A percentile compares a stretch with the other conserved stretches of the same genome.
Evolutionary conservation across 179 eudicot genomes (phyloP).

Genomic region (Carnegiea gigantea): DNA sequence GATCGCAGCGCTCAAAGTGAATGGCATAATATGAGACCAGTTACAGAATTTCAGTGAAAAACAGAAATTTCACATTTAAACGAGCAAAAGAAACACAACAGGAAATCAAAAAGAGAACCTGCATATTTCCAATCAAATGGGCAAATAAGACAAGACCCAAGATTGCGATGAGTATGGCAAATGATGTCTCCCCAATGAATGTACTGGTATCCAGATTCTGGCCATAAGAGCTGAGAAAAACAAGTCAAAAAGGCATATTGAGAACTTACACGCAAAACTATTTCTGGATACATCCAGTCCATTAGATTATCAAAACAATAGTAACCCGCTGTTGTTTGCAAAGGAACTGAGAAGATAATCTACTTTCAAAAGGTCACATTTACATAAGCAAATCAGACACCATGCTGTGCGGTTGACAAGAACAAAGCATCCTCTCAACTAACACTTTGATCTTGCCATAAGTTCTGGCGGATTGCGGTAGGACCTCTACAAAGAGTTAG

Average conservation of each 20-base stretch:
- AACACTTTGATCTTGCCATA: not conserved
- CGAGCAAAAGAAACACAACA: not conserved
- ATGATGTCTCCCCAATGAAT: constrained; percentile 84
- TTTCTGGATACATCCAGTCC: not conserved
- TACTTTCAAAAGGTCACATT: not conserved
- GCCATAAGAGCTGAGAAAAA: constrained; percentile 75
- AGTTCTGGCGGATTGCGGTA: too few relatives aligned
- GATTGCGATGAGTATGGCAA: constrained; percentile 93
- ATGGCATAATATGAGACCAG: not conserved
- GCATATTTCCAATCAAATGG: constrained; percentile 97
- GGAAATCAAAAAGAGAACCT: constrained; percentile 38
- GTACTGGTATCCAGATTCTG: constrained; percentile 86
- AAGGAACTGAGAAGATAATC: not conserved
- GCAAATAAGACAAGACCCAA: constrained; percentile 89
- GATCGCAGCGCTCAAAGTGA: not conserved
- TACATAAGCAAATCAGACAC: constrained; percentile 9
- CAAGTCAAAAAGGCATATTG: constrained; percentile 6
- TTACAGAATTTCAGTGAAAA: not conserved
- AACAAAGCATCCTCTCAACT: not conserved
- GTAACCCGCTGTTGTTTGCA: not conserved
- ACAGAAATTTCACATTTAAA: not conserved
- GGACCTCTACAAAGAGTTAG: too few relatives aligned
- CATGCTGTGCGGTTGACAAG: not conserved
- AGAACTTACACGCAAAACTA: not conserved
- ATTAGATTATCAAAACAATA: not conserved